Conservation (phyloP, 1,139 yeast species). For the Saccharomyces hybrid region DNA sequence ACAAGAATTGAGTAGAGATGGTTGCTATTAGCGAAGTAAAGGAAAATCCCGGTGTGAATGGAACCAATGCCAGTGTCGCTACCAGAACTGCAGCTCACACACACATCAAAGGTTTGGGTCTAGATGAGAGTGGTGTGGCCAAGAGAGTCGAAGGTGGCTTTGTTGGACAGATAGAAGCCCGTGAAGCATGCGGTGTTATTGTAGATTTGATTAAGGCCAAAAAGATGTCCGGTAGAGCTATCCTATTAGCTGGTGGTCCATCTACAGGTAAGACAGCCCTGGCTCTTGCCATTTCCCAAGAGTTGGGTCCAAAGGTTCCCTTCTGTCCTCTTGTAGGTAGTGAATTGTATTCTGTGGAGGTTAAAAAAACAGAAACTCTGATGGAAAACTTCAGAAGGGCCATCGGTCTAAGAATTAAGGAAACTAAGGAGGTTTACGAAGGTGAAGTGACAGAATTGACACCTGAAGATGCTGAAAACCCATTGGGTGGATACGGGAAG, state of each 20-base stretch:
- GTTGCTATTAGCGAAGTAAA: conserved; percentile 65
- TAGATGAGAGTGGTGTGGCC: conserved; percentile 85
- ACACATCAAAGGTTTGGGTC: conserved; percentile 90
- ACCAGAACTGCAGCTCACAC: conserved; percentile 94
- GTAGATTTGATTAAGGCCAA: conserved; percentile 90
- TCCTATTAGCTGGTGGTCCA: conserved; percentile 91
- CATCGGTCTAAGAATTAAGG: conserved; percentile 90
- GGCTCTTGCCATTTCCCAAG: conserved; percentile 93
- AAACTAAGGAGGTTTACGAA: conserved; percentile 95
- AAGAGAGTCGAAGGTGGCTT: conserved; percentile 86
- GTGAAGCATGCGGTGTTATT: conserved; percentile 95
- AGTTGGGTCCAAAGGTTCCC: conserved; percentile 96
- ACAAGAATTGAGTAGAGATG: conserved; percentile 37
- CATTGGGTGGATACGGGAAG: conserved; percentile 95
- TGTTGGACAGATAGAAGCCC: conserved; percentile 88
- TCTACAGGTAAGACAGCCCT: conserved; percentile 98
- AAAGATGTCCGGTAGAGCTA: conserved; percentile 94
- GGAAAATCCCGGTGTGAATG: conserved; percentile 14
- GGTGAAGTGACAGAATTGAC: conserved; percentile 96
- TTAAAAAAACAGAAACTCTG: conserved; percentile 90
- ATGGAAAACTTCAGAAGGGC: conserved; percentile 98
- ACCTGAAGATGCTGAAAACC: conserved; percentile 96
- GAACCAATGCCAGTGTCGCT: conserved; percentile 36
- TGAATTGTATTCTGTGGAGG: conserved; percentile 93
- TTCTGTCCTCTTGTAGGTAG: conserved; percentile 96